These are phyloP conservation scores for Bocquillonia castaneifolia DNA, from an alignment of 441 rosid species.

Conservation along the genomic window DNA sequence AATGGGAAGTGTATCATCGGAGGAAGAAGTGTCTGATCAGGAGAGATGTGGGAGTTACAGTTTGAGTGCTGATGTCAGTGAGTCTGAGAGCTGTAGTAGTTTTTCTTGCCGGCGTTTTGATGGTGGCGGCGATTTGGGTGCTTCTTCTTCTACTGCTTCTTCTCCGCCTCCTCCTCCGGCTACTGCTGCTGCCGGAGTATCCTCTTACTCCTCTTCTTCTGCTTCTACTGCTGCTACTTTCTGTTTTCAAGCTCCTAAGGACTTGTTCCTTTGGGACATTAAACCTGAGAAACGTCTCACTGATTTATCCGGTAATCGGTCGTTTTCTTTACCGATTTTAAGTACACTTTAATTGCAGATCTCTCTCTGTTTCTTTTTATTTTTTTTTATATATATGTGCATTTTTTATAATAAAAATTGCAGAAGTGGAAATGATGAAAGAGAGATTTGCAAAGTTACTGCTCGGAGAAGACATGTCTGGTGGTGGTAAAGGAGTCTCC, in stretches of 20 bases:
- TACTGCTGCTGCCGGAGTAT: no score
- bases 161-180: slow-evolving; percentile 37
- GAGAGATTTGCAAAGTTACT: slow-evolving; percentile 96
- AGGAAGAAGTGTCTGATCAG: slow-evolving; percentile 51
- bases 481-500: slow-evolving; percentile 95
- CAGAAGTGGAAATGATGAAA: slow-evolving; percentile 92
- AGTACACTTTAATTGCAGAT: background rate
- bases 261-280: slow-evolving; percentile 60
- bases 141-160: slow-evolving; percentile 63
- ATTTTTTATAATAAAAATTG: background rate
- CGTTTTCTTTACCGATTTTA: background rate
- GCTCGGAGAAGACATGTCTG: slow-evolving; percentile 97
- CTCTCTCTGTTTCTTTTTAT: background rate
- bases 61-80: slow-evolving; percentile 89
- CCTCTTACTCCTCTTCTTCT: slow-evolving; percentile 63
- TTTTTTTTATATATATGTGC: background rate
- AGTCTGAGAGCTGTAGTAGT: slow-evolving; percentile 86
- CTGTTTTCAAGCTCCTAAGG: slow-evolving; percentile 58
- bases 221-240: slow-evolving; percentile 35
- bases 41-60: slow-evolving; percentile 89
- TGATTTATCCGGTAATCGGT: slow-evolving; percentile 51
- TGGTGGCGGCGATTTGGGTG: slow-evolving; percentile 51
- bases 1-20: slow-evolving; percentile 70
- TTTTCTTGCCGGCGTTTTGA: slow-evolving; percentile 64
- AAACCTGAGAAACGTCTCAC: slow-evolving; percentile 46